Base-by-base conservation (phyloP, 208 protist genomes). In the Leishmania lainsoni region DNA sequence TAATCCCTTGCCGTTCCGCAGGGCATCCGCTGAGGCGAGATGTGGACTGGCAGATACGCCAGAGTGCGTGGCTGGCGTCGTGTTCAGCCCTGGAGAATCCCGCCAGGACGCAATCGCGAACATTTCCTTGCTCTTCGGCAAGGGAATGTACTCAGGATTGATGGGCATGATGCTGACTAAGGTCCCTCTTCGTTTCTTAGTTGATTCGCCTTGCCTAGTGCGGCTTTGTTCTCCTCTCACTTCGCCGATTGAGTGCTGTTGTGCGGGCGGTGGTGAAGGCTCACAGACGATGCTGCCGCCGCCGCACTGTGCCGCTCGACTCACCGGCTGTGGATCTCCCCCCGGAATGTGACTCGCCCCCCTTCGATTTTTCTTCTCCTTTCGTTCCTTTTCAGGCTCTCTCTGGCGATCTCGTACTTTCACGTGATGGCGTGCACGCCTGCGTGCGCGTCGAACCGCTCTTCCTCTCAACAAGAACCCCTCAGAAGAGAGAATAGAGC, bases 141-240 rank as follows among this genome's bases (percentile, higher is more conserved):
- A 83, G 16, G 93, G 90, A 79, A 96, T 96, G 83, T 92, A 96
- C 63, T 96, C 88, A 20, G 93, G 93, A 20, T 86, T 70, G 58
- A 84, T 68, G 12, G 91, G 86, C 91, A 94, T 94, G 20, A 26
- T 3, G 56, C 1, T 17, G n/a, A 54, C 73, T 35, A 32, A 48
- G 6, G 42, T 78, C 76, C 75, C 49, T 73, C 51, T 78, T 63
- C 42, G 65, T 73, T 83, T 69, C 69, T 70, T 71, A 49, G 72
- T 66, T 78, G 32, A 10, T 61, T 56, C 39, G 54, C 45, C 9
- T 5, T 39, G 74, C 16, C 29, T 71, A 48, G 45, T 84, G 68
- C 75, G 65, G 56, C 26, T 76, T 65, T 76, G 20, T 42, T 52
- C 78, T 8, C 29, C 5, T 73, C 63, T 54, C 65, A 59, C 45